A percentile compares a stretch with the other conserved stretches of the same genome.
Evolutionary conservation across 345 rosid species (phyloP).

Genomic region (Litchi chinensis): DNA sequence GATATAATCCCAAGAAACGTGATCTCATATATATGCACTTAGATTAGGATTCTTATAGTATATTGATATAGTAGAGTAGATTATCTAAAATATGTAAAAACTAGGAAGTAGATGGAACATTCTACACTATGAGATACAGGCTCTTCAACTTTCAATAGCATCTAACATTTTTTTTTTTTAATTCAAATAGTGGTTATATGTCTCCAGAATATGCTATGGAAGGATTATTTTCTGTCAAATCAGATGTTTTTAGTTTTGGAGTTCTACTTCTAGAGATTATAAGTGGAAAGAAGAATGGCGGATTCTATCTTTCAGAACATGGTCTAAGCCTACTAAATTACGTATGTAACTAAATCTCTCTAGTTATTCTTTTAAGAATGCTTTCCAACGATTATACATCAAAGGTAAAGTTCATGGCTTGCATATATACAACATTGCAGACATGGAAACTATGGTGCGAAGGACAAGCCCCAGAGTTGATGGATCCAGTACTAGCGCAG

Average conservation of each 20-base stretch:
- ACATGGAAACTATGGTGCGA: constrained; percentile 17
- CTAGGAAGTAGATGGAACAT: too few species aligned
- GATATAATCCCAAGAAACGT: not conserved
- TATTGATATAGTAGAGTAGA: too few species aligned
- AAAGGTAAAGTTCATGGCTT: not conserved
- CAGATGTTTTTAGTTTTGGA: constrained; percentile 16
- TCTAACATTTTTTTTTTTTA: not conserved
- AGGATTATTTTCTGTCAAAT: constrained; percentile 19
- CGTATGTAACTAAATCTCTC: constrained; percentile 2
- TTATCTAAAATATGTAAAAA: too few species aligned
- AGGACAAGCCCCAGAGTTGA: not conserved
- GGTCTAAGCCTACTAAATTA: constrained; percentile 22
- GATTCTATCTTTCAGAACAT: not conserved
- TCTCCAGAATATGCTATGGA: constrained; percentile 17
- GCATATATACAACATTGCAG: constrained; percentile 5
- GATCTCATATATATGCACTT: not conserved
- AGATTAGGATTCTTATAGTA: too few species aligned
- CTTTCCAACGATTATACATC: not conserved
- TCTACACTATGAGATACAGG: too few species aligned
- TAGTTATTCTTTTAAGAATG: not conserved
- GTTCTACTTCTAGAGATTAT: constrained; percentile 18
- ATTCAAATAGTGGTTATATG: constrained; percentile 21
- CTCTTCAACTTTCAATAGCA: not conserved
- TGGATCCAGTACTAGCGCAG: not conserved
- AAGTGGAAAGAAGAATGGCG: not conserved